Percentiles rank a stretch among this genome's conserved stretches.
Evolutionary conservation across 2,329 filamentous ascomycete genomes (phyloP).

Genomic region (Clarireedia hainanense): DNA sequence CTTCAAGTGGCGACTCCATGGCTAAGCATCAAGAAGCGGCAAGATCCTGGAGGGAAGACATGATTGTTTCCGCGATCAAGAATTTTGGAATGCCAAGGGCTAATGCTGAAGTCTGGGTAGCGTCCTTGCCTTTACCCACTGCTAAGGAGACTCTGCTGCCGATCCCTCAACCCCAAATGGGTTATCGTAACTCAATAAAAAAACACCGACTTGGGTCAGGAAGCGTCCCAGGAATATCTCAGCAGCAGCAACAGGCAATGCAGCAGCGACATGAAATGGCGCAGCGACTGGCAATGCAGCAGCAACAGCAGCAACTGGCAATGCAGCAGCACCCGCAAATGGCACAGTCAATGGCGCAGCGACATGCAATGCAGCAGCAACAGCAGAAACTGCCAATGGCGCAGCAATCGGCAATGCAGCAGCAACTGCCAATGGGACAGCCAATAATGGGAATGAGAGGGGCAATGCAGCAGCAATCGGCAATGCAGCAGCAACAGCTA

Average conservation of each 20-base stretch:
- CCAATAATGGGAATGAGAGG: too few species aligned
- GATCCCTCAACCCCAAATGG: background rate
- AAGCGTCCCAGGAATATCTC: too few species aligned
- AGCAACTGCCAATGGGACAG: too few species aligned
- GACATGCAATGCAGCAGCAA: background rate
- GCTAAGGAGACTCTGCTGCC: background rate
- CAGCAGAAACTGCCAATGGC: too few species aligned
- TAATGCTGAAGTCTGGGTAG: constrained; percentile 4
- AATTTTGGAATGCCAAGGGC: constrained; percentile 2
- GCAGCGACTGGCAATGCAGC: background rate
- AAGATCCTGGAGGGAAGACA: constrained; percentile 8
- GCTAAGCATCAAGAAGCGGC: background rate
- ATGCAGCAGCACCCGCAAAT: background rate
- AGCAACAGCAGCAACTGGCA: background rate
- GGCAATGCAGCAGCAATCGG: too few species aligned
- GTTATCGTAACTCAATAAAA: too few species aligned
- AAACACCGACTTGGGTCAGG: too few species aligned
- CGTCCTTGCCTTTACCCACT: background rate
- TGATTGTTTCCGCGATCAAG: constrained; percentile 2
- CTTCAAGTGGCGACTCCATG: background rate
- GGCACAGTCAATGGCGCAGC: background rate
- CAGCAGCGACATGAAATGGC: background rate
- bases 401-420: too few species aligned
- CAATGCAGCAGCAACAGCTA: too few species aligned
- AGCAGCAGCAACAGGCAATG: too few species aligned